These are phyloP conservation scores for Pythium phragmiticola DNA, from an alignment of 352 stramenopile species.

Conservation along the genomic window DNA sequence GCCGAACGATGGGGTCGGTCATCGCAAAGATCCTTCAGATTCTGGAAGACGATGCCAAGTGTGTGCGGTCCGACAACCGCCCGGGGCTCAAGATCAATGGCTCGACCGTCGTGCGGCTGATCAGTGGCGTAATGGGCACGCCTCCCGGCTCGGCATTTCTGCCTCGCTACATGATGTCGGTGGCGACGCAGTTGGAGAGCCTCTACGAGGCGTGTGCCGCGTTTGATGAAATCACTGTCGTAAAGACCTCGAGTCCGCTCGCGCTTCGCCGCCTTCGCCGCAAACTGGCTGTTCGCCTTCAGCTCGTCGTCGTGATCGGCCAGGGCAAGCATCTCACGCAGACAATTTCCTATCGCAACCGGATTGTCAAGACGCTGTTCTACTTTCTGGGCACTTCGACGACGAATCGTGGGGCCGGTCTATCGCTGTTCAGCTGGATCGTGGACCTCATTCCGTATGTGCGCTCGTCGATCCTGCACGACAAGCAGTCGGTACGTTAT, in stretches of 20 bases:
- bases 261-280: conserved; percentile 61
- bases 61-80: conserved; percentile 49
- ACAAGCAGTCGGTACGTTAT: conserved; percentile 83
- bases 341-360: conserved; percentile 82
- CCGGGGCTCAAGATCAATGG: conserved; percentile 62
- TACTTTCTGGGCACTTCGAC: conserved; percentile 68
- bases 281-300: conserved; percentile 74
- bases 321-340: conserved; percentile 74
- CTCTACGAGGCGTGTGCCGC: conserved; percentile 61
- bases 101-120: conserved; percentile 66
- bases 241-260: conserved; percentile 12
- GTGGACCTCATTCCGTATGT: conserved; percentile 81
- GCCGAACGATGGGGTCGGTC: conserved; percentile 75
- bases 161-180: conserved; percentile 85
- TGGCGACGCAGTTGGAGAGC: conserved; percentile 74
- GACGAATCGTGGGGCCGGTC: conserved; percentile 48
- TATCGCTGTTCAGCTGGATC: conserved; percentile 87
- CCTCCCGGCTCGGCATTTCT: conserved; percentile 65
- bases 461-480: conserved; percentile 67
- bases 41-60: conserved; percentile 81
- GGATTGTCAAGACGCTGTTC: conserved; percentile 83
- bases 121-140: conserved; percentile 76
- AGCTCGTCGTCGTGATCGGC: conserved; percentile 72
- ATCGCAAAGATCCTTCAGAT: conserved; percentile 80
- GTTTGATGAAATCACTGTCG: conserved; percentile 36